Percentiles rank a stretch among this genome's conserved stretches.
Evolutionary conservation across 768 basidiomycete species (phyloP).

Genomic region (Chiua virens): DNA sequence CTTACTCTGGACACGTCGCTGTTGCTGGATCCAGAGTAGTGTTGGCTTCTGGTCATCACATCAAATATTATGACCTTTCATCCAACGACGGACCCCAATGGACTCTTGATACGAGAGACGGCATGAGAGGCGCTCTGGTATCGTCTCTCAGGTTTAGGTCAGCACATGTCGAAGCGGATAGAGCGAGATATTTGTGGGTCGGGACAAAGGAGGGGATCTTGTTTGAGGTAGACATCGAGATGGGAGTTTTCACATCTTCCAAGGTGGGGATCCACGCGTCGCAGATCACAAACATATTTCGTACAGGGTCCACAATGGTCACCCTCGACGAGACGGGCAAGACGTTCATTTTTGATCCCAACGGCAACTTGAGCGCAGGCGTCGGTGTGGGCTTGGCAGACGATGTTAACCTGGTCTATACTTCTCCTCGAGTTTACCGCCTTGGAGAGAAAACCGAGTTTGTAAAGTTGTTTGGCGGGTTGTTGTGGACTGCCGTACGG

Average conservation of each 20-base stretch:
- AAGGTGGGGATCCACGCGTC: conserved; percentile 65
- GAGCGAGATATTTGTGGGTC: conserved; percentile 73
- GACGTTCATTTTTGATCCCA: conserved; percentile 66
- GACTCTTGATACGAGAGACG: conserved; percentile 61
- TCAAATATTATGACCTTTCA: conserved; percentile 64
- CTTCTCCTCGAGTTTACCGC: conserved; percentile 58
- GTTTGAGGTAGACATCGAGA: conserved; percentile 75
- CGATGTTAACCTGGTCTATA: conserved; percentile 47
- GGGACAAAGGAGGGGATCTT: conserved; percentile 91
- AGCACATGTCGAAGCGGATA: conserved; percentile 41
- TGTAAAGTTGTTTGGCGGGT: conserved; percentile 66
- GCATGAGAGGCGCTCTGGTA: conserved; percentile 66
- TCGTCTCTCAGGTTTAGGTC: conserved; percentile 79
- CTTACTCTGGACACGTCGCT: conserved; percentile 54
- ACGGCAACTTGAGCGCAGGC: conserved; percentile 17
- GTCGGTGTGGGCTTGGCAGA: conserved; percentile 26
- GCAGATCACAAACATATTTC: conserved; percentile 70
- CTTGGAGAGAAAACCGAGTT: conserved; percentile 84
- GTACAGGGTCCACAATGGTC: conserved; percentile 70
- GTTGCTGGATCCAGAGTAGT: conserved; percentile 59
- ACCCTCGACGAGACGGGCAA: conserved; percentile 88
- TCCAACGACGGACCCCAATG: conserved; percentile 45
- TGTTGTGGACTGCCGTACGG: conserved; percentile 80
- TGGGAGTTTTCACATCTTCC: conserved; percentile 53
- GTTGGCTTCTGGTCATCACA: conserved; percentile 55